phyloP scores from a whole-genome alignment of 164 flowering plant genomes.

The Stephania japonica region DNA sequence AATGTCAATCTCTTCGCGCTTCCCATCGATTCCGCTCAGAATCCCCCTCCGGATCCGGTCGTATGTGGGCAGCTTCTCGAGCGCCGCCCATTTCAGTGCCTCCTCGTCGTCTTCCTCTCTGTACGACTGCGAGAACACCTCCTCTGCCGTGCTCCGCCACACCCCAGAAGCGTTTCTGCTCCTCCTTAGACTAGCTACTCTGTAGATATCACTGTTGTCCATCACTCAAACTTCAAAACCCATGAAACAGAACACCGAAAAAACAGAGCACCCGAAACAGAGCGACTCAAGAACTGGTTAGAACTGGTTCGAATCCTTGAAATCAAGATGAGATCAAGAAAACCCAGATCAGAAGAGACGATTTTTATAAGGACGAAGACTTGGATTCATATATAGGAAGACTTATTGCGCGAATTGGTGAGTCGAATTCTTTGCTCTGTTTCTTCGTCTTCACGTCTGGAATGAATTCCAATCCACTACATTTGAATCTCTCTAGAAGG shows the following conservation, averaged over 20 bases:
- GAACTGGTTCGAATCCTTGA: too few species aligned
- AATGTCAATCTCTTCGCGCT: constrained; percentile 27
- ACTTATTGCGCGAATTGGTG: too few species aligned
- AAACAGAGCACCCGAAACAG: too few species aligned
- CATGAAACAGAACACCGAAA: neutral
- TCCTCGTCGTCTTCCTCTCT: constrained; percentile 42
- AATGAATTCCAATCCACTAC: too few species aligned
- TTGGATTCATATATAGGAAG: too few species aligned
- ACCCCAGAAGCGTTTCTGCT: neutral
- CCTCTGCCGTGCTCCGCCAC: constrained; percentile 3
- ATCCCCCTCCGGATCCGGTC: constrained; percentile 37
- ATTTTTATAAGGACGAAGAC: too few species aligned
- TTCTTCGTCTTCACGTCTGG: too few species aligned
- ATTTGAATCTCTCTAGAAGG: too few species aligned
- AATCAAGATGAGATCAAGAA: too few species aligned
- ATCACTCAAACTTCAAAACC: neutral
- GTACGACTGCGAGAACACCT: constrained; percentile 29
- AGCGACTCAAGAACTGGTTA: too few species aligned
- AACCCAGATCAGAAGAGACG: too few species aligned
- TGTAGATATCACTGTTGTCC: neutral
- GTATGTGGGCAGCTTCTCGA: constrained; percentile 45
- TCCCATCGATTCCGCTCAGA: constrained; percentile 22
- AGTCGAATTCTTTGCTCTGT: too few species aligned
- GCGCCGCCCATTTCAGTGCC: constrained; percentile 51
- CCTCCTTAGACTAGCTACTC: neutral